These are phyloP conservation scores for Lasiosphaeria hispida DNA, from an alignment of 495 filamentous ascomycete genomes.

Conservation along the genomic window DNA sequence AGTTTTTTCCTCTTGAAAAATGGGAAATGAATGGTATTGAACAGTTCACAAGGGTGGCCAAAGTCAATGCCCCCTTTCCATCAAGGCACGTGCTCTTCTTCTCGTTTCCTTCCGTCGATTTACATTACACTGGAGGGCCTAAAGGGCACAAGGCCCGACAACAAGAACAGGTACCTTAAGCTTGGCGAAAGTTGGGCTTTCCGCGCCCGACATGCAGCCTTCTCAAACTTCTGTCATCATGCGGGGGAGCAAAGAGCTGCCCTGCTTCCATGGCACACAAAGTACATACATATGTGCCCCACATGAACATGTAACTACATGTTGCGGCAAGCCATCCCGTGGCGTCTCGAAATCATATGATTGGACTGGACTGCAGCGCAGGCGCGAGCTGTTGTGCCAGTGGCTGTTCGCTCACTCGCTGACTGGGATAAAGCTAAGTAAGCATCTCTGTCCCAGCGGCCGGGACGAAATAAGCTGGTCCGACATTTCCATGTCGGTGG, in stretches of 20 bases:
- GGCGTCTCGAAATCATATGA: not conserved
- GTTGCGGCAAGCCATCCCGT: no score
- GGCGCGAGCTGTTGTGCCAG: no score
- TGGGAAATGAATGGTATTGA: no score
- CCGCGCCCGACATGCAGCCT: not conserved
- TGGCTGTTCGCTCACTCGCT: not conserved
- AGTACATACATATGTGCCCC: not conserved
- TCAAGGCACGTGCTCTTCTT: not conserved
- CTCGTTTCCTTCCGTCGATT: not conserved
- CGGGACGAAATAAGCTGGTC: conserved; percentile 62
- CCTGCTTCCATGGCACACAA: not conserved
- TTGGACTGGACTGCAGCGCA: not conserved
- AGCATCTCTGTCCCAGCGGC: conserved; percentile 54
- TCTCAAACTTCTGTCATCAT: not conserved
- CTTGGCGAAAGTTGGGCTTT: not conserved
- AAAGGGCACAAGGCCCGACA: no score
- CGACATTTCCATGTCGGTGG: conserved; percentile 53
- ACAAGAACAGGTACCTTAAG: no score
- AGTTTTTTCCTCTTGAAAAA: no score
- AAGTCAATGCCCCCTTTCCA: not conserved
- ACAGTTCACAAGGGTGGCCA: no score
- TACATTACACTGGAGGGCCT: not conserved
- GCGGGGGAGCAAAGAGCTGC: not conserved
- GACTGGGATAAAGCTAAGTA: conserved; percentile 40
- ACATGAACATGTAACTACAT: not conserved